Base-by-base conservation (phyloP, 1,139 yeast genomes). In the Yamadazyma dendronema region DNA sequence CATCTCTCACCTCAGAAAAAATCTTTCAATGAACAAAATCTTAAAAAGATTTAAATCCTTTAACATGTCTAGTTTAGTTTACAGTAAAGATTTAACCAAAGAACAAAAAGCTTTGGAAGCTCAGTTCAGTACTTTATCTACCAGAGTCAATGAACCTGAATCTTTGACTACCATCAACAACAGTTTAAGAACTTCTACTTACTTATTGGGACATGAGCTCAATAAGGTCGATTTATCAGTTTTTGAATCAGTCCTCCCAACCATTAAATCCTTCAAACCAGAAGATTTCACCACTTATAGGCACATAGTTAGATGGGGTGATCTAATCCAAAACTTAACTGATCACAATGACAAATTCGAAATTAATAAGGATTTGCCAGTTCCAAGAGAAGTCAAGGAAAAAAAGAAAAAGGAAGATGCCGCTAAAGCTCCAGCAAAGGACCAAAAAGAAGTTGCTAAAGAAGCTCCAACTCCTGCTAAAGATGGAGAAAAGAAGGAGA, bases 301-400 rank as follows among this genome's bases (percentile, higher is more conserved):
- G 74, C 97, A 90, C 62, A 72, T 89, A 44, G 67, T 88, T 46
- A 84, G 97, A 74, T 92, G 97, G 97, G 77, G 78, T 17, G 96
- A 89, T 54, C 76, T 86, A 53, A 67, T 92, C 45, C 97, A 92
- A 68, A 78, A 81, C 57, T 44, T 84, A 32, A 77, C 84, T 38
- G 76, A 68, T 37, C 68, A 61, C 26, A 73, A 72, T 25, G 47
- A 48, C 23, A 72, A 77, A 56, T 55, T 90, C 43, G 58, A 55
- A 35, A 59, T 89, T 42, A 78, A 86, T 57, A 66, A 67, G 50
- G 76, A 79, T 48, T 68, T 79, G 33, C 80, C 74, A 43, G 70
- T 87, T 36, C 88, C 96, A 47, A 62, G 72, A 55, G 77, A 71
- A 54, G 48, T 70, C 38, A 71, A 71, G 53, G 76, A 71, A 51